Conservation (phyloP, 768 basidiomycete genomes). For the Boletus reticulatus region DNA sequence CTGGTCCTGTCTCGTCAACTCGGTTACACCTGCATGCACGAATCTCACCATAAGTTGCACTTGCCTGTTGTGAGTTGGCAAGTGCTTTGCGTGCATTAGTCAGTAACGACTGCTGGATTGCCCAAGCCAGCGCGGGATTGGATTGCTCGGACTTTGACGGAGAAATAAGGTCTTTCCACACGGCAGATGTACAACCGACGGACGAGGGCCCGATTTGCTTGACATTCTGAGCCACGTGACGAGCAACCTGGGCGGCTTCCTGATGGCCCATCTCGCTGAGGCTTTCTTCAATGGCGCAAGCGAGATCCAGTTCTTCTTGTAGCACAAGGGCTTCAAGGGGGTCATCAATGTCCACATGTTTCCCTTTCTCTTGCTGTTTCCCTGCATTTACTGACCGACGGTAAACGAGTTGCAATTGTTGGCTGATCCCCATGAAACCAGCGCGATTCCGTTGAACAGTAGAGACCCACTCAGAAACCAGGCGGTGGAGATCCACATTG, state of each 20-base stretch:
- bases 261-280: slow-evolving; percentile 27
- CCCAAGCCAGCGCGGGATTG: slow-evolving; percentile 29
- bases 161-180: slow-evolving; percentile 10
- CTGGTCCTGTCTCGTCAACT: not conserved
- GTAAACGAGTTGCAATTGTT: slow-evolving; percentile 41
- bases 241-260: slow-evolving; percentile 4
- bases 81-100: slow-evolving; percentile 8
- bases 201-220: slow-evolving; percentile 2
- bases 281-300: slow-evolving; percentile 47
- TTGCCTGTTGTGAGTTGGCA: not conserved
- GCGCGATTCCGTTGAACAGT: slow-evolving; percentile 17
- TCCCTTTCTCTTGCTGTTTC: not conserved
- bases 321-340: slow-evolving; percentile 15
- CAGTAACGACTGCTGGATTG: slow-evolving; percentile 29
- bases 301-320: slow-evolving; percentile 43
- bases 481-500: slow-evolving; percentile 29
- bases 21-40: not conserved
- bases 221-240: slow-evolving; percentile 3
- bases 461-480: slow-evolving; percentile 33
- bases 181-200: not conserved
- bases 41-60: slow-evolving; percentile 9
- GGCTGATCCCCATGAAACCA: slow-evolving; percentile 32
- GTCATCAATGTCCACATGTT: slow-evolving; percentile 6
- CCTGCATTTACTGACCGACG: slow-evolving; percentile 22
- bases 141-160: slow-evolving; percentile 2